Percentiles rank a stretch among this genome's conserved stretches.
phyloP scores from a whole-genome alignment of 2,329 filamentous ascomycete species.

The Colletotrichum sojae region DNA sequence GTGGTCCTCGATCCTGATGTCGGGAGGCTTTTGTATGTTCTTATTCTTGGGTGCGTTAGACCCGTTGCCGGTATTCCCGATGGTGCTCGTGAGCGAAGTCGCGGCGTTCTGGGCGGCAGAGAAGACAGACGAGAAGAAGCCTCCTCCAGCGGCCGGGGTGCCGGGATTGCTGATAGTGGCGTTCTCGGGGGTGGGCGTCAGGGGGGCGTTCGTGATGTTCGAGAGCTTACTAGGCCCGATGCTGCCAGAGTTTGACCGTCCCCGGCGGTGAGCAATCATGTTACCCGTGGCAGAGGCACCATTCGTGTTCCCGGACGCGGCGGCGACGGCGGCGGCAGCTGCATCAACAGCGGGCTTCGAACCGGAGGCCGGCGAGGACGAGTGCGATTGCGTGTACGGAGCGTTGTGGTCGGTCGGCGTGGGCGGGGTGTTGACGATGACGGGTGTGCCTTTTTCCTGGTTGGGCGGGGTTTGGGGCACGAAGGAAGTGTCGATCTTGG shows the following conservation, averaged over 20 bases:
- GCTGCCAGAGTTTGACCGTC: constrained; percentile 67
- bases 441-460: constrained; percentile 59
- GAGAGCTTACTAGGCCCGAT: constrained; percentile 89
- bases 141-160: constrained; percentile 70
- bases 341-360: constrained; percentile 45
- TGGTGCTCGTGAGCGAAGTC: constrained; percentile 79
- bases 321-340: constrained; percentile 44
- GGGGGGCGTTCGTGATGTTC: constrained; percentile 77
- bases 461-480: constrained; percentile 39
- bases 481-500: constrained; percentile 46
- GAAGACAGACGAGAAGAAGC: constrained; percentile 95
- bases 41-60: constrained; percentile 57
- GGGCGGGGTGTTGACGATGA: constrained; percentile 77
- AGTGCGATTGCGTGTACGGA: constrained; percentile 8
- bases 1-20: constrained; percentile 51
- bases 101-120: constrained; percentile 95
- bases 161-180: constrained; percentile 60
- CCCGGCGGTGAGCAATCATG: constrained; percentile 78
- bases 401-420: constrained; percentile 67
- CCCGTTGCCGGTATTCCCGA: constrained; percentile 75
- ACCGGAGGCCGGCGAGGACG: constrained; percentile 23
- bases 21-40: constrained; percentile 52
- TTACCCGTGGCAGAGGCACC: constrained; percentile 76
- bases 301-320: constrained; percentile 55
- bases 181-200: constrained; percentile 83